Conservation (phyloP, 2,329 filamentous ascomycete species). For the Cryphonectria radicalis region DNA sequence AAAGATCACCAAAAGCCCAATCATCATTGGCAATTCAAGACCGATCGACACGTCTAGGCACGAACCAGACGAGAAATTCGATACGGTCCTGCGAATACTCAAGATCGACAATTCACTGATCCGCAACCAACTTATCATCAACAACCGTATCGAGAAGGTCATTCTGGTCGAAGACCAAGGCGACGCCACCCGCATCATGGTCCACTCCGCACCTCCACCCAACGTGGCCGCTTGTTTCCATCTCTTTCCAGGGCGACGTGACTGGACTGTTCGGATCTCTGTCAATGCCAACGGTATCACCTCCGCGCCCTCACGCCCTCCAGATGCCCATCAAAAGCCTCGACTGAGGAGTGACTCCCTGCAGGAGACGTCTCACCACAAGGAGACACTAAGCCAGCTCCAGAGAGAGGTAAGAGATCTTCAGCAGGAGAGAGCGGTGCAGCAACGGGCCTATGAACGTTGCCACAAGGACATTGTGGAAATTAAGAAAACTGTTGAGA, state of each 20-base stretch:
- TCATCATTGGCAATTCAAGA: slow-evolving; percentile 66
- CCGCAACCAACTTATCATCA: slow-evolving; percentile 82
- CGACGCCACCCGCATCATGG: slow-evolving; percentile 72
- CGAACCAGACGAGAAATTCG: slow-evolving; percentile 73
- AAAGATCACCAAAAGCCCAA: slow-evolving; percentile 53
- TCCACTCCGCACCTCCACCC: slow-evolving; percentile 57
- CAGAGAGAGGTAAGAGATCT: slow-evolving; percentile 58
- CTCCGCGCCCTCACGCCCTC: slow-evolving; percentile 45
- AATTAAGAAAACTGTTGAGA: slow-evolving; percentile 47
- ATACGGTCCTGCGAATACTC: slow-evolving; percentile 80
- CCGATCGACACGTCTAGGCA: slow-evolving; percentile 64
- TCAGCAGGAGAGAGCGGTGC: slow-evolving; percentile 51
- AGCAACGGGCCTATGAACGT: slow-evolving; percentile 53
- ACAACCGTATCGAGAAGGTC: slow-evolving; percentile 79
- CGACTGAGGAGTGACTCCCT: slow-evolving; percentile 77
- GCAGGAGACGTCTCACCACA: slow-evolving; percentile 42
- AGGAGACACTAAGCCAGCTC: slow-evolving; percentile 57
- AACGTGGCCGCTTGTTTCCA: slow-evolving; percentile 78
- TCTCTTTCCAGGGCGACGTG: slow-evolving; percentile 61
- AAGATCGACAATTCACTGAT: slow-evolving; percentile 82
- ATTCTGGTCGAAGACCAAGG: slow-evolving; percentile 72
- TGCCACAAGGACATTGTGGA: slow-evolving; percentile 53
- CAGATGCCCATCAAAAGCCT: slow-evolving; percentile 53
- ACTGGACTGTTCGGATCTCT: slow-evolving; percentile 63
- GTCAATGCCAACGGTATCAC: slow-evolving; percentile 40